Percentiles rank a stretch among this genome's conserved stretches.
These are phyloP conservation scores for Begonia peltatifolia DNA, from an alignment of 306 rosid species.

Conservation along the genomic window DNA sequence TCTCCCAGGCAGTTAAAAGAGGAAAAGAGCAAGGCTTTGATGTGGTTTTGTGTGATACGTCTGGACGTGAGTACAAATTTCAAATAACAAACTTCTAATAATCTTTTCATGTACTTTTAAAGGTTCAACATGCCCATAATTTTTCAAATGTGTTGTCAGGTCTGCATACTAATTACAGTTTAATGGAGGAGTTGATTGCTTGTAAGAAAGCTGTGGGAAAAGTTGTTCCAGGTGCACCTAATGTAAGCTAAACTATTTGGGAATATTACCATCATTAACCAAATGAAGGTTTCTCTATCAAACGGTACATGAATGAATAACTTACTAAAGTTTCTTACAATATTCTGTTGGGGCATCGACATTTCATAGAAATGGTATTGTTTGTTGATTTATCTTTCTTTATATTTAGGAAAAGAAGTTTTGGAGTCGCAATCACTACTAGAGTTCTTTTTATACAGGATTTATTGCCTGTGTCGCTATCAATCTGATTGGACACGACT, in stretches of 20 bases:
- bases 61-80: constrained; percentile 67
- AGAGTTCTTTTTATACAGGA: no score
- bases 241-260: constrained; percentile 34
- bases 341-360: no score
- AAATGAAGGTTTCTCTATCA: no score
- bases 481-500: no score
- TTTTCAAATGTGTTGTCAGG: constrained; percentile 34
- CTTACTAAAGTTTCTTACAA: no score
- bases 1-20: constrained; percentile 76
- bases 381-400: no score
- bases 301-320: no score
- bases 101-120: constrained; percentile 7
- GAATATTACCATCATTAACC: no score
- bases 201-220: constrained; percentile 84
- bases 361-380: no score
- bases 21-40: constrained; percentile 80
- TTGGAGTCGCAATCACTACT: no score
- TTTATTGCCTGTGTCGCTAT: no score
- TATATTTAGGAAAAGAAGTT: no score
- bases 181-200: constrained; percentile 94
- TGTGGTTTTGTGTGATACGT: constrained; percentile 83
- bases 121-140: constrained; percentile 1
- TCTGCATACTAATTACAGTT: constrained; percentile 87
- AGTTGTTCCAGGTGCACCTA: constrained; percentile 76
- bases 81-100: neutral